Percentiles rank a stretch among this genome's conserved stretches.
phyloP scores from a whole-genome alignment of 1,139 yeast genomes.

The Kurtzmaniella natalensis region DNA sequence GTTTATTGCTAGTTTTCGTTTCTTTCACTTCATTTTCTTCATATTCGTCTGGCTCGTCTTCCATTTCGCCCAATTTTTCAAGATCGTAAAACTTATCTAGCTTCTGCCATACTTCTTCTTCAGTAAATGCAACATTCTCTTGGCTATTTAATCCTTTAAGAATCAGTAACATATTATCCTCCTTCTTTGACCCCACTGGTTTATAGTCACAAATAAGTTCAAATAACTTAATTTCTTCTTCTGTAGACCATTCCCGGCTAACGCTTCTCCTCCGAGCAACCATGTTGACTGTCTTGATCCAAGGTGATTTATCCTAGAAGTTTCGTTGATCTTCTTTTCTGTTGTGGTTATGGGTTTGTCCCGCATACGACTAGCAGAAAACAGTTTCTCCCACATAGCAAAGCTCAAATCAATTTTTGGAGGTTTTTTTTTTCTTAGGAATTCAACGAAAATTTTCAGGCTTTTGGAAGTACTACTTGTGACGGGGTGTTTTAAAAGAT shows the following conservation, averaged over 20 bases:
- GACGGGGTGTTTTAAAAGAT: too few relatives aligned
- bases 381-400: neutral
- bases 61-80: conserved; percentile 41
- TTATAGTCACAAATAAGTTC: conserved; percentile 64
- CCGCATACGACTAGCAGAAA: too few relatives aligned
- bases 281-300: too few relatives aligned
- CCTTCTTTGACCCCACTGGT: conserved; percentile 59
- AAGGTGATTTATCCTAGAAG: too few relatives aligned
- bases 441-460: conserved; percentile 2
- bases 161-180: conserved; percentile 55
- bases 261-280: conserved; percentile 2
- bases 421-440: neutral
- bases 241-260: conserved; percentile 47
- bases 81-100: conserved; percentile 52
- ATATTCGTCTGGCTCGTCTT: conserved; percentile 3
- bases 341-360: too few relatives aligned
- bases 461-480: neutral
- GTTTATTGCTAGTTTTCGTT: neutral
- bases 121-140: conserved; percentile 29
- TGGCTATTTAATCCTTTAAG: conserved; percentile 46
- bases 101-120: conserved; percentile 56
- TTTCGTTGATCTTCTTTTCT: too few relatives aligned
- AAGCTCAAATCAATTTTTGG: neutral
- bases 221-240: conserved; percentile 64
- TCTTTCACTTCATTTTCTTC: conserved; percentile 10